Evolutionary conservation across 805 yeast species (phyloP), one percentile per base, ranked within the genome.

Genomic region (Tetrapisispora pingtungensis): DNA sequence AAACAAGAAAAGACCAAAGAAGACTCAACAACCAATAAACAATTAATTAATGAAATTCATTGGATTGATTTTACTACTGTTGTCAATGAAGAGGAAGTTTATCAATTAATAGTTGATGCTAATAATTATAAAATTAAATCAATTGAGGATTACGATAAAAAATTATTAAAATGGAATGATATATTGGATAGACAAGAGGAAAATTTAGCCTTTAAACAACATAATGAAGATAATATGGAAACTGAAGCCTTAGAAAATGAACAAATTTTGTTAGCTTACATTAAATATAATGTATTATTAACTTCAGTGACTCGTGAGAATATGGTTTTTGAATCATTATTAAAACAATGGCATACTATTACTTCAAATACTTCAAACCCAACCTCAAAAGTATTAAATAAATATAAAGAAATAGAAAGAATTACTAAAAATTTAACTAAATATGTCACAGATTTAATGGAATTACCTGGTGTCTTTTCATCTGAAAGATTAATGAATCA

Each of bases 391-490:
- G 62, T 52, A 42, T 48, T 66, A 32, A 47, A 53, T 5, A 60
- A 59, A 44, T 57, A 47, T 36, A 62, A 59, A 36, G 69, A 66
- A 46, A 50, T 65, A 6, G 59, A 67, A 27, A 65, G 69, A 49
- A 61, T 67, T 42, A 53, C 65, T 17, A 66, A 61, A 15, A 60
- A 64, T 28, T 70, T 85, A 33, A 60, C 72, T 12, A 66, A 70
- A 39, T 78, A 83, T 15, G 59, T 81, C 31, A 64, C 64, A 3
- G 81, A 81, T 51, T 64, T 87, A 38, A 70, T 74, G 56, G 95
- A 87, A 48, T 71, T 93, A 42, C 96, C 97, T 0, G 97, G 97
- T 70, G 95, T 90, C 17, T 79, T 83, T 57, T 84, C 85, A 43
- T 95, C 87, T 58, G 93, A 84, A 43, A 80, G 73, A 19, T 70